A percentile compares a stretch with the other conserved stretches of the same genome.
phyloP scores from a whole-genome alignment of 225 moss, liverwort and hornwort genomes.

The Marchantia polymorpha region DNA sequence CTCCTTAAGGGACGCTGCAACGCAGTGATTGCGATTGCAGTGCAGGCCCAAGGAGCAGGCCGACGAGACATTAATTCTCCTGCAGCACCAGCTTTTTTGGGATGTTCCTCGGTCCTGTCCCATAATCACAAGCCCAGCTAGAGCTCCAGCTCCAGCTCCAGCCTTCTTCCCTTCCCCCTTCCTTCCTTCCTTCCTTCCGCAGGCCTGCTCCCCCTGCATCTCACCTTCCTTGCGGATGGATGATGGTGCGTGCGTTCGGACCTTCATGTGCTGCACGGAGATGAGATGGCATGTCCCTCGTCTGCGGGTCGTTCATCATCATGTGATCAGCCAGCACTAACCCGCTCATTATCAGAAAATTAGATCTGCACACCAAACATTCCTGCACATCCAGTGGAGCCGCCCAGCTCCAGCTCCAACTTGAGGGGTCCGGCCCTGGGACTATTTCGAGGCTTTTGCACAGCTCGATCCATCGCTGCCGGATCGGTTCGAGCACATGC shows the following conservation, averaged over 20 bases:
- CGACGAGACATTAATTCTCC: background rate
- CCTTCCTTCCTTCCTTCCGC: too few relatives aligned
- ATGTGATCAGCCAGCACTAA: background rate
- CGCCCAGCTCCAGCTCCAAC: background rate
- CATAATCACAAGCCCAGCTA: background rate
- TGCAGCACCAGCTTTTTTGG: background rate
- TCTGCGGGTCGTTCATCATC: background rate
- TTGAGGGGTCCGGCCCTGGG: background rate
- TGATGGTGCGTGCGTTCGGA: background rate
- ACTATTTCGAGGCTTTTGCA: background rate
- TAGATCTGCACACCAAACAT: background rate
- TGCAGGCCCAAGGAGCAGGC: background rate
- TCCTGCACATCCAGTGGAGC: background rate
- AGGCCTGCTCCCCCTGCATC: background rate
- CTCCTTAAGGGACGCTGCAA: constrained; percentile 6
- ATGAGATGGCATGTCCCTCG: too few relatives aligned
- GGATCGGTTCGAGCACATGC: background rate
- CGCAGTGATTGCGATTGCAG: background rate
- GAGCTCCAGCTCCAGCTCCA: background rate
- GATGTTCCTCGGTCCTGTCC: background rate
- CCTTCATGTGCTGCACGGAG: too few relatives aligned
- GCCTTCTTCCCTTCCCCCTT: background rate
- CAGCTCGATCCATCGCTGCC: background rate
- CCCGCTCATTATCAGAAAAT: background rate
- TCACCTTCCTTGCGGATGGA: background rate